phyloP scores from a whole-genome alignment of 176 grass and related monocot genomes.

The Oryza rufipogon region DNA sequence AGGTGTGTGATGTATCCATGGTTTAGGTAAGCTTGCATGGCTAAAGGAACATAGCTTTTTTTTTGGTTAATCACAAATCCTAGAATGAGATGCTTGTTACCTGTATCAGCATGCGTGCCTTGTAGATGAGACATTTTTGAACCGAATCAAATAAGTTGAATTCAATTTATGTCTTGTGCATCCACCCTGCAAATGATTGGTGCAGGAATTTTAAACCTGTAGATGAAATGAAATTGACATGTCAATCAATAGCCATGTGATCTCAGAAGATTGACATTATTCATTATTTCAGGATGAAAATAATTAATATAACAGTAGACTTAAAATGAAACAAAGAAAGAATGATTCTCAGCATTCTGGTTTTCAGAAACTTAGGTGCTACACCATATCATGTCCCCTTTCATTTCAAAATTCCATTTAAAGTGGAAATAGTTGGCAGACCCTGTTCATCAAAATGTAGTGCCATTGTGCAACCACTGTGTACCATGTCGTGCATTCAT shows the following conservation, averaged over 20 bases:
- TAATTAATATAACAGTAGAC: background rate
- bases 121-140: constrained; percentile 3
- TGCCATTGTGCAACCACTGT: background rate
- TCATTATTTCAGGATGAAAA: background rate
- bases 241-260: constrained; percentile 13
- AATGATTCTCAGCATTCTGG: constrained; percentile 11
- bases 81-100: background rate
- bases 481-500: background rate
- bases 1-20: background rate
- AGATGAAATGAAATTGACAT: background rate
- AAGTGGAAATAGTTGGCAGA: constrained; percentile 18
- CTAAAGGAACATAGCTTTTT: background rate
- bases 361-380: background rate
- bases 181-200: constrained; percentile 3
- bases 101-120: background rate
- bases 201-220: background rate
- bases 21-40: constrained; percentile 1
- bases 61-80: background rate
- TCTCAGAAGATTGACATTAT: constrained; percentile 20
- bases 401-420: background rate
- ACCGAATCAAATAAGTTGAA: constrained; percentile 9
- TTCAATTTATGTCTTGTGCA: background rate
- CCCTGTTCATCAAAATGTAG: background rate
- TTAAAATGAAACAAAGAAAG: background rate
- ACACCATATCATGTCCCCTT: background rate